Percentiles rank a stretch among this genome's conserved stretches.
These are phyloP conservation scores for Sugiyamaella floridensis DNA, from an alignment of 805 yeast genomes.

Conservation along the genomic window DNA sequence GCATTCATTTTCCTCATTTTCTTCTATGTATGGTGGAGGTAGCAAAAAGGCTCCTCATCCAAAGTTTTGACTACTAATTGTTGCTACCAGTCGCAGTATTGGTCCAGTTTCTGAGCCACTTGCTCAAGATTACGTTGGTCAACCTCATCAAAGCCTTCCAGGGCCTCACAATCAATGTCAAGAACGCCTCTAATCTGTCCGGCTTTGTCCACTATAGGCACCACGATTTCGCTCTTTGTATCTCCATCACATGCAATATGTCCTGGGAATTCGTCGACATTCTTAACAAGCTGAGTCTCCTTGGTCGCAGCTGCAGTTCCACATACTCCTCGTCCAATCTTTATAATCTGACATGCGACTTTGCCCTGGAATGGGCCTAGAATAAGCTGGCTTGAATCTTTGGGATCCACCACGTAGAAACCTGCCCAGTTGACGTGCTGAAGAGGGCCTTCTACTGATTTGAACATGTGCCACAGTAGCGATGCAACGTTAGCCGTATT, in stretches of 20 bases:
- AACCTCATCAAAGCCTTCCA: conserved; percentile 56
- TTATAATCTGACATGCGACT: conserved; percentile 86
- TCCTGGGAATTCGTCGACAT: conserved; percentile 77
- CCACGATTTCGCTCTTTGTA: conserved; percentile 87
- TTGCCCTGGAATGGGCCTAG: conserved; percentile 95
- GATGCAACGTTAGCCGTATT: conserved; percentile 84
- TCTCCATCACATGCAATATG: conserved; percentile 98
- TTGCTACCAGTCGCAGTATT: conserved; percentile 49
- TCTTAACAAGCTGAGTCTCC: conserved; percentile 64
- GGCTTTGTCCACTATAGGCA: conserved; percentile 53
- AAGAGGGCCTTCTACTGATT: conserved; percentile 40
- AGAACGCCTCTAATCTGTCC: conserved; percentile 62
- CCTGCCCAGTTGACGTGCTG: conserved; percentile 85
- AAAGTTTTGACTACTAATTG: no score
- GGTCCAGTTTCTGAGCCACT: conserved; percentile 47
- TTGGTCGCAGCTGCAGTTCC: conserved; percentile 65
- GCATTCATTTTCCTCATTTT: conserved; percentile 44
- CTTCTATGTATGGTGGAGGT: conserved; percentile 25
- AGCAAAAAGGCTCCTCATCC: no score
- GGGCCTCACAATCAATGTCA: conserved; percentile 72
- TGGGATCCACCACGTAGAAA: conserved; percentile 56
- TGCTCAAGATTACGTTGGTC: conserved; percentile 57
- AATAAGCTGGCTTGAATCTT: conserved; percentile 41
- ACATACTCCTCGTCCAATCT: conserved; percentile 82
- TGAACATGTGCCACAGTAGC: conserved; percentile 81